Conservation (phyloP, 257 asterid genomes). For the Nicotiana paniculata region DNA sequence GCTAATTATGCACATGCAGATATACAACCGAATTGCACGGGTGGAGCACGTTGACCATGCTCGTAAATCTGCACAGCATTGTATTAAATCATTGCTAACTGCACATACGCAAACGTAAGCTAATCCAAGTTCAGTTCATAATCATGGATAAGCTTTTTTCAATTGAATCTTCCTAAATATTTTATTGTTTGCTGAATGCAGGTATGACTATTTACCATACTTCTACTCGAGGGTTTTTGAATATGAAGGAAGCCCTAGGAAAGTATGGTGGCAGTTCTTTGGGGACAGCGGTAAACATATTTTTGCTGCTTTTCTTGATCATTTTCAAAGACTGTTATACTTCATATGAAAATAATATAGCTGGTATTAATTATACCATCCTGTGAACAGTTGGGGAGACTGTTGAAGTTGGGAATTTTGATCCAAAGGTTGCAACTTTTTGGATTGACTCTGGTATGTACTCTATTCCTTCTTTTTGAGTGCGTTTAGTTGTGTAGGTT, state of each 20-base stretch:
- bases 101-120: slow-evolving; percentile 71
- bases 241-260: slow-evolving; percentile 91
- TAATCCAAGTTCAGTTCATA: slow-evolving; percentile 9
- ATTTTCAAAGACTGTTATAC: not conserved
- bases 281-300: slow-evolving; percentile 74
- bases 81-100: slow-evolving; percentile 67
- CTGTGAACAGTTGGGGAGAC: slow-evolving; percentile 73
- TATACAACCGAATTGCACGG: slow-evolving; percentile 73
- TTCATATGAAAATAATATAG: not conserved
- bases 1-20: slow-evolving; percentile 43
- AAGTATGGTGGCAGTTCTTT: slow-evolving; percentile 96
- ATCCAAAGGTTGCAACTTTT: slow-evolving; percentile 91
- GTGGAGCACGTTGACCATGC: slow-evolving; percentile 99
- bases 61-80: slow-evolving; percentile 89
- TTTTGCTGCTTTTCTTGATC: not conserved
- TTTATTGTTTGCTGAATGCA: slow-evolving; percentile 19
- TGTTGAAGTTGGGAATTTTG: slow-evolving; percentile 44
- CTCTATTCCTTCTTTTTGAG: not conserved
- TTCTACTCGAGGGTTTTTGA: slow-evolving; percentile 95
- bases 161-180: not conserved
- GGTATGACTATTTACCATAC: slow-evolving; percentile 90
- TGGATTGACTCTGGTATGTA: slow-evolving; percentile 80
- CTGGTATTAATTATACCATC: slow-evolving; percentile 18
- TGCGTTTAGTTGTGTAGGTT: not conserved
- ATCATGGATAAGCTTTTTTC: not conserved